A percentile compares a stretch with the other conserved stretches of the same genome.
Conservation (phyloP, 2,329 filamentous ascomycete species). For the Clonostachys solani region DNA sequence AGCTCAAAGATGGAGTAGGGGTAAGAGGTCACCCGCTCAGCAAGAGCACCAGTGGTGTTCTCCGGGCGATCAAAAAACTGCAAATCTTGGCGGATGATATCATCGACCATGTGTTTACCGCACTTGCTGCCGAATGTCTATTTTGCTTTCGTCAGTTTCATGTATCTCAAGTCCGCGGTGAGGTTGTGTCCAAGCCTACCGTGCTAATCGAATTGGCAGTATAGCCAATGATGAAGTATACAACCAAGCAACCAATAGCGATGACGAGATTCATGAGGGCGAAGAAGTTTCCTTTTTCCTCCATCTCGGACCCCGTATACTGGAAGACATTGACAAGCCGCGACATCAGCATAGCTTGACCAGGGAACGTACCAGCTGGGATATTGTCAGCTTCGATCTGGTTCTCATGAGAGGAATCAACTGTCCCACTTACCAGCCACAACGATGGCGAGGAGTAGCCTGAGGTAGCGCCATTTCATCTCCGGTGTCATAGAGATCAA, state of each 20-base stretch:
- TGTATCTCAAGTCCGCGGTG: no score
- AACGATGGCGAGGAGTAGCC: no score
- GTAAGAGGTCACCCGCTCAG: slow-evolving; percentile 82
- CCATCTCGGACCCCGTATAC: slow-evolving; percentile 46
- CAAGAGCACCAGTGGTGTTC: slow-evolving; percentile 84
- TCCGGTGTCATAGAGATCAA: no score
- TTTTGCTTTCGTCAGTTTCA: no score
- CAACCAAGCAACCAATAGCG: slow-evolving; percentile 66
- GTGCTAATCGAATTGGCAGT: slow-evolving; percentile 57
- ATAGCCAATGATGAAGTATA: slow-evolving; percentile 64
- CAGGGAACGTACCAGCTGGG: slow-evolving; percentile 34
- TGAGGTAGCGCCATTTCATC: no score
- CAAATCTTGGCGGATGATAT: slow-evolving; percentile 89
- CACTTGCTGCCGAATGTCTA: slow-evolving; percentile 62
- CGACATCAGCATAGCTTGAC: slow-evolving; percentile 76
- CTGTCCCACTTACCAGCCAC: no score
- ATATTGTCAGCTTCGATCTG: no score
- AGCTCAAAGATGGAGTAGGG: slow-evolving; percentile 76
- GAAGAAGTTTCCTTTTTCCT: slow-evolving; percentile 78
- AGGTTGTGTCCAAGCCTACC: background rate
- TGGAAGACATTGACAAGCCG: slow-evolving; percentile 71
- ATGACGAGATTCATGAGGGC: slow-evolving; percentile 85
- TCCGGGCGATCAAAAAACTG: slow-evolving; percentile 85
- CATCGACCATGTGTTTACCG: slow-evolving; percentile 75
- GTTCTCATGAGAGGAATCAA: no score